These are phyloP conservation scores for Excoecaria cochinchinensis DNA, from an alignment of 345 rosid species.

Conservation along the genomic window DNA sequence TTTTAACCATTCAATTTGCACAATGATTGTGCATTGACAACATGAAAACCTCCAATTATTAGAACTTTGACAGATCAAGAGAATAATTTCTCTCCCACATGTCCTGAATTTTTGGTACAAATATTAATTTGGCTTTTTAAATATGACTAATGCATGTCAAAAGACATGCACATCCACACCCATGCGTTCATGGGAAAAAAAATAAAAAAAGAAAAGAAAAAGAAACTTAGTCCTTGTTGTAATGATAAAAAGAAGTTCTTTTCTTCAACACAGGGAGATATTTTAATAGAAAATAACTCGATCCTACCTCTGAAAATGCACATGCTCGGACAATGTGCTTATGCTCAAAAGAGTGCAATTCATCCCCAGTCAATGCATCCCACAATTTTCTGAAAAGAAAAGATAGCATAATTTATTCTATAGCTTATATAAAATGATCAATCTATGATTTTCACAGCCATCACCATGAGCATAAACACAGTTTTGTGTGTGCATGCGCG, in stretches of 20 bases:
- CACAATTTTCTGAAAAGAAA: slow-evolving; percentile 40
- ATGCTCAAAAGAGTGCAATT: slow-evolving; percentile 42
- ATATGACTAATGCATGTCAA: not conserved
- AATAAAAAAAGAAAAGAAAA: too few species aligned
- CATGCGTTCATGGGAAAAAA: too few species aligned
- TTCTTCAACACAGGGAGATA: not conserved
- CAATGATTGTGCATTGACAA: too few species aligned
- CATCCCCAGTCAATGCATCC: slow-evolving; percentile 48
- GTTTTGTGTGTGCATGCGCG: not conserved
- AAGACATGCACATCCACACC: not conserved
- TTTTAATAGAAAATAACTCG: not conserved
- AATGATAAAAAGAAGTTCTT: not conserved
- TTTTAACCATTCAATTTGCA: too few species aligned
- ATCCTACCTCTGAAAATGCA: slow-evolving; percentile 44
- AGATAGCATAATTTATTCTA: slow-evolving; percentile 4
- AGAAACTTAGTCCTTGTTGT: not conserved
- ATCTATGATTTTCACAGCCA: not conserved
- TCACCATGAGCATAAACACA: not conserved
- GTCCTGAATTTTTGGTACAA: too few species aligned
- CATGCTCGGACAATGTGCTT: slow-evolving; percentile 50
- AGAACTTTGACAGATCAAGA: too few species aligned
- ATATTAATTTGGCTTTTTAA: too few species aligned
- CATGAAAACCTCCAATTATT: too few species aligned
- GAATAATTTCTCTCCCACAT: too few species aligned
- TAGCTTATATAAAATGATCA: not conserved